Conservation (phyloP, 2,329 filamentous ascomycete genomes). For the Cercospora janseana region DNA sequence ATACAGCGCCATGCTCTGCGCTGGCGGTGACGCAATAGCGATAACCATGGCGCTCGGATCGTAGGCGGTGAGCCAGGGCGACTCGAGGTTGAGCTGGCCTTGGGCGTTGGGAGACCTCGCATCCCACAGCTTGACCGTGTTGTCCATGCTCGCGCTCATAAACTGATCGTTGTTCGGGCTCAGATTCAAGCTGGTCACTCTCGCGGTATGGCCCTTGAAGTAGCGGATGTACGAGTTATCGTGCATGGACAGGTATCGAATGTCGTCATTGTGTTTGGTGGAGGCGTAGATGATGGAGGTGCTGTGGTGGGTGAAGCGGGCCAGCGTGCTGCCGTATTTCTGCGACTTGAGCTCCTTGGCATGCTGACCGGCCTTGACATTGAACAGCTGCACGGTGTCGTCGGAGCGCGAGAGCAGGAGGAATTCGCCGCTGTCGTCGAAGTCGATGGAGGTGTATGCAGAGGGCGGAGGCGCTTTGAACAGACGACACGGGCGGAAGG, state of each 20-base stretch:
- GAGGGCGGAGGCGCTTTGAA: conserved; percentile 53
- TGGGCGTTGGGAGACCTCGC: conserved; percentile 75
- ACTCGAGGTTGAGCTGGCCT: conserved; percentile 75
- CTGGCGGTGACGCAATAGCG: conserved; percentile 78
- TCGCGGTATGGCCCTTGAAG: conserved; percentile 83
- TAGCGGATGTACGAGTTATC: conserved; percentile 97
- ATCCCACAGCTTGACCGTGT: conserved; percentile 90
- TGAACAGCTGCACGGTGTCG: conserved; percentile 93
- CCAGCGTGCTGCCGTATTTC: conserved; percentile 93
- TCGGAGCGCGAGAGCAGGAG: conserved; percentile 89
- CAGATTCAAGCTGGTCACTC: conserved; percentile 79
- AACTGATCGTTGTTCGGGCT: conserved; percentile 88
- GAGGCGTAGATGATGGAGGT: conserved; percentile 93
- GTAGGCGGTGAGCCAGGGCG: conserved; percentile 80
- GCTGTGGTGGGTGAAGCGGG: conserved; percentile 88
- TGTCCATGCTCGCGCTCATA: conserved; percentile 85
- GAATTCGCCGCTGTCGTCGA: conserved; percentile 91
- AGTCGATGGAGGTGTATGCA: conserved; percentile 85
- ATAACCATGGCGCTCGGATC: conserved; percentile 92
- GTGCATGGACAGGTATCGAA: conserved; percentile 83
- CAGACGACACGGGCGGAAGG: conserved; percentile 67
- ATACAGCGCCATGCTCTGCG: conserved; percentile 81
- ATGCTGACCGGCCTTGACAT: conserved; percentile 83
- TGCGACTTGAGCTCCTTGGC: conserved; percentile 89
- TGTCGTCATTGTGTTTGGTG: conserved; percentile 90